Conservation (phyloP, 2,329 filamentous ascomycete species). For the Diaporthe ampelina region DNA sequence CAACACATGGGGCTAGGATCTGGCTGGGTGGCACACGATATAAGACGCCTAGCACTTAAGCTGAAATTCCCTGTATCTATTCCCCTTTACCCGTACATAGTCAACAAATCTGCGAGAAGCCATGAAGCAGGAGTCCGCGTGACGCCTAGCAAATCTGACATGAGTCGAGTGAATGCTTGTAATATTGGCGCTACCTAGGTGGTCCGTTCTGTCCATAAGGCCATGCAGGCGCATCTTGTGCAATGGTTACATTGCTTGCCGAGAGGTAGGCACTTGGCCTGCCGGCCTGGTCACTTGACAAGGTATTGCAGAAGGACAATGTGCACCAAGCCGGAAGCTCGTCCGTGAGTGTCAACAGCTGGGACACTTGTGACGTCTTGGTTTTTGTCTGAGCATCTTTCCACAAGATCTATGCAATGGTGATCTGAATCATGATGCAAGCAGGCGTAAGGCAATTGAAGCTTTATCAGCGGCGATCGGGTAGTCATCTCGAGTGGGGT, state of each 20-base stretch:
- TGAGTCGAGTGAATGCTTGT: not conserved
- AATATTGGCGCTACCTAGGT: no score
- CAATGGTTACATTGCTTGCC: not conserved
- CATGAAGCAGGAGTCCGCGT: not conserved
- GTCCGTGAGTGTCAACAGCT: no score
- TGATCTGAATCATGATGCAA: not conserved
- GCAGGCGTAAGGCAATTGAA: not conserved
- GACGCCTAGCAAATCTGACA: not conserved
- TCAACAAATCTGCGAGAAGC: not conserved
- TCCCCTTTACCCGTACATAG: not conserved
- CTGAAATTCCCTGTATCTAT: not conserved
- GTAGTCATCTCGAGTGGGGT: not conserved
- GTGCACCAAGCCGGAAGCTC: not conserved
- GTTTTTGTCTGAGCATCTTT: no score
- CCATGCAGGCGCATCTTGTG: no score
- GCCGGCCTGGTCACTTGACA: no score
- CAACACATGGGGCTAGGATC: not conserved
- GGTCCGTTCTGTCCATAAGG: not conserved
- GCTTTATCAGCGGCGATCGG: no score
- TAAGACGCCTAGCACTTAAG: no score
- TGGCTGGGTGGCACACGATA: not conserved
- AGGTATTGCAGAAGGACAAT: not conserved
- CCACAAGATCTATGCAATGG: not conserved
- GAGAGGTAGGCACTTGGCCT: not conserved
- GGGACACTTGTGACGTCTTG: no score